Evolutionary conservation across 192 early-diverging fungal species (phyloP).

Genomic region (Physocladia obscura): DNA sequence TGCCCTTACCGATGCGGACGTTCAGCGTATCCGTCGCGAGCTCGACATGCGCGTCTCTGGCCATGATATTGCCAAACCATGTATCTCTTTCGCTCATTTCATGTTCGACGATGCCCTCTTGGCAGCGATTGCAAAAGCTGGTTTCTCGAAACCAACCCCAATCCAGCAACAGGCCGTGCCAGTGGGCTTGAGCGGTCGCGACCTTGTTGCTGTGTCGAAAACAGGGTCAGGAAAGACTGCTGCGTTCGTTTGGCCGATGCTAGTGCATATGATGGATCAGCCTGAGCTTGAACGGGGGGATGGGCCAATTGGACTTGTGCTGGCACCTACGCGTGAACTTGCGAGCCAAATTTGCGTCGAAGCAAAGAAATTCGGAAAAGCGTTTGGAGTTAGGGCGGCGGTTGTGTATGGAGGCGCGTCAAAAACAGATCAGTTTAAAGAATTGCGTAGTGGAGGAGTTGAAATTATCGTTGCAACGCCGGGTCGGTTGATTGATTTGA

Average conservation of each 20-base stretch:
- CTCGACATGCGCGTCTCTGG: conserved; percentile 71
- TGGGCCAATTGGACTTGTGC: conserved; percentile 77
- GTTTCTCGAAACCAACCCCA: conserved; percentile 70
- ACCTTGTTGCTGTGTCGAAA: conserved; percentile 81
- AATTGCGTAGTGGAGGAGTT: conserved; percentile 63
- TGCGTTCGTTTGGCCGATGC: conserved; percentile 80
- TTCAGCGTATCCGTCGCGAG: conserved; percentile 54
- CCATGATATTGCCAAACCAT: conserved; percentile 62
- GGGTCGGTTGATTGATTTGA: conserved; percentile 82
- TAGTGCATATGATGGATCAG: conserved; percentile 86
- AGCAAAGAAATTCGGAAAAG: conserved; percentile 77
- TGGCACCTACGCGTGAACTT: conserved; percentile 78
- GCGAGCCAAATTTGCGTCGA: conserved; percentile 79
- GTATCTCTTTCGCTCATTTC: conserved; percentile 84
- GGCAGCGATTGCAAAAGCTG: conserved; percentile 58
- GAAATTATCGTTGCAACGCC: conserved; percentile 85
- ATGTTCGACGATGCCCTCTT: conserved; percentile 73
- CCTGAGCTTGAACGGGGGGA: conserved; percentile 69
- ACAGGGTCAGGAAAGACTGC: conserved; percentile 84
- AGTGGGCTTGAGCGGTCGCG: conserved; percentile 73
- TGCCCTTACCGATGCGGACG: conserved; percentile 54
- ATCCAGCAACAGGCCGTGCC: conserved; percentile 81
- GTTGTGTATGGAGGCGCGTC: conserved; percentile 80
- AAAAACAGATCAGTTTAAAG: conserved; percentile 82
- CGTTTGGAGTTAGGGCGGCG: conserved; percentile 64